Conservation (phyloP, 2,329 filamentous ascomycete genomes). For the Annulohypoxylon truncatum region DNA sequence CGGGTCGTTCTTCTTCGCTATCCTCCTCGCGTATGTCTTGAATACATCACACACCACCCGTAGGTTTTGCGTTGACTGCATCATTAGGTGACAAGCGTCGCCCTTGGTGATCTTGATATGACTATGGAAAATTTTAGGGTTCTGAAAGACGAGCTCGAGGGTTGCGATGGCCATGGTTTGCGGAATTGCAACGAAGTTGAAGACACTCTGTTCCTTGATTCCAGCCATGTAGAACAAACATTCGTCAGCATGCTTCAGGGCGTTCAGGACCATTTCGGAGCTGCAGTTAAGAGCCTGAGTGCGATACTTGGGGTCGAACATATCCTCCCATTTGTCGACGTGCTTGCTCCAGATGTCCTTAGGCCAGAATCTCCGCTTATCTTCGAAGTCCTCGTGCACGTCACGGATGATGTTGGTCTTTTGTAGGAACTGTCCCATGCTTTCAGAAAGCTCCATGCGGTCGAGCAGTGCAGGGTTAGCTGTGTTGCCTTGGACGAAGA, state of each 20-base stretch:
- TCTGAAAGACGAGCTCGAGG: conserved; percentile 90
- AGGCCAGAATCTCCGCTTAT: conserved; percentile 92
- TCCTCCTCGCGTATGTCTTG: conserved; percentile 79
- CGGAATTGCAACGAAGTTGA: conserved; percentile 98
- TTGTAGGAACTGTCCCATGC: conserved; percentile 97
- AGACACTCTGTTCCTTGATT: conserved; percentile 93
- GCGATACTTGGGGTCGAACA: conserved; percentile 84
- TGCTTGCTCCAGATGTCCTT: conserved; percentile 98
- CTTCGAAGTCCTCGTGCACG: conserved; percentile 87
- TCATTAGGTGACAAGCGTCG: conserved; percentile 90
- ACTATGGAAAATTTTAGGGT: conserved; percentile 83
- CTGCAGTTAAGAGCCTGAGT: conserved; percentile 84
- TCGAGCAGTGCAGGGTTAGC: conserved; percentile 87
- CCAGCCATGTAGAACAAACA: conserved; percentile 98
- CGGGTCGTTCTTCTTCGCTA: conserved; percentile 94
- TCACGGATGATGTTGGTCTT: conserved; percentile 99
- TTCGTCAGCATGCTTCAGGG: conserved; percentile 86
- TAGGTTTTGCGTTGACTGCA: conserved; percentile 91
- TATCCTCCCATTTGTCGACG: conserved; percentile 87
- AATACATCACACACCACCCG: conserved; percentile 84
- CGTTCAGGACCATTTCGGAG: conserved; percentile 94
- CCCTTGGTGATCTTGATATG: conserved; percentile 98
- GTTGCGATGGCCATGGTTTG: conserved; percentile 98
- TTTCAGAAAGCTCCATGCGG: conserved; percentile 84
- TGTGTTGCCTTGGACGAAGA: conserved; percentile 88